Evolutionary conservation across 2,329 filamentous ascomycete genomes (phyloP).

Genomic region (Colletotrichum simmondsii): DNA sequence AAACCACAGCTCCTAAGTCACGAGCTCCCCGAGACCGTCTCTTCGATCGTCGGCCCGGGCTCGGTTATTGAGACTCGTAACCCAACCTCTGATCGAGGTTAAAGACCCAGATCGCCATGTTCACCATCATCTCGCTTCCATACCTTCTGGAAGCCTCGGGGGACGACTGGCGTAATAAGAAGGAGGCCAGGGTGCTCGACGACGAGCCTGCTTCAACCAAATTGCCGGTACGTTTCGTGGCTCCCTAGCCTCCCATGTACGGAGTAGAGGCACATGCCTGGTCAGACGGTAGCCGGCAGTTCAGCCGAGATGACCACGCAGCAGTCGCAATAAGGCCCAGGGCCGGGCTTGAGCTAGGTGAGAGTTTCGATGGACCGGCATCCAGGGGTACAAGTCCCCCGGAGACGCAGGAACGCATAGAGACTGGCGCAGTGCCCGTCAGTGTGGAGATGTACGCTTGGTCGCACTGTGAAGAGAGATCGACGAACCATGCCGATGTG

Average conservation of each 20-base stretch:
- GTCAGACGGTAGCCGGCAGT: conserved; percentile 1
- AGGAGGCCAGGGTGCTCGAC: neutral
- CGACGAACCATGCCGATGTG: neutral
- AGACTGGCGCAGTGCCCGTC: neutral
- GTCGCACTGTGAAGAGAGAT: conserved; percentile 12
- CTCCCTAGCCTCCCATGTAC: neutral
- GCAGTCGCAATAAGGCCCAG: conserved; percentile 3
- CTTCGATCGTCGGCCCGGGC: too few species aligned
- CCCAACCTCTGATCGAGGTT: neutral
- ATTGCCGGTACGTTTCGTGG: neutral
- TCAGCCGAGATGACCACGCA: conserved; percentile 17
- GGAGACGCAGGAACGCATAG: conserved; percentile 15
- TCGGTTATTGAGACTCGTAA: neutral
- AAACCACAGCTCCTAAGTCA: neutral
- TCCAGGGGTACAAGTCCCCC: neutral
- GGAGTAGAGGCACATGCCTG: neutral
- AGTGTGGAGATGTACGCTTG: conserved; percentile 7
- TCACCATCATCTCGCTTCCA: conserved; percentile 16
- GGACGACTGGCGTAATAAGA: neutral
- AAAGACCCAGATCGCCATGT: neutral
- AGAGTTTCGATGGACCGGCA: neutral
- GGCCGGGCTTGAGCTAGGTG: neutral
- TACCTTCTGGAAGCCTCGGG: neutral
- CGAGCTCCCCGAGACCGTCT: neutral
- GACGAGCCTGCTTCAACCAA: neutral